These are phyloP conservation scores for baker's yeast (Saccharomyces cerevisiae) DNA, from an alignment of 805 yeast species.

Conservation along the genomic window DNA sequence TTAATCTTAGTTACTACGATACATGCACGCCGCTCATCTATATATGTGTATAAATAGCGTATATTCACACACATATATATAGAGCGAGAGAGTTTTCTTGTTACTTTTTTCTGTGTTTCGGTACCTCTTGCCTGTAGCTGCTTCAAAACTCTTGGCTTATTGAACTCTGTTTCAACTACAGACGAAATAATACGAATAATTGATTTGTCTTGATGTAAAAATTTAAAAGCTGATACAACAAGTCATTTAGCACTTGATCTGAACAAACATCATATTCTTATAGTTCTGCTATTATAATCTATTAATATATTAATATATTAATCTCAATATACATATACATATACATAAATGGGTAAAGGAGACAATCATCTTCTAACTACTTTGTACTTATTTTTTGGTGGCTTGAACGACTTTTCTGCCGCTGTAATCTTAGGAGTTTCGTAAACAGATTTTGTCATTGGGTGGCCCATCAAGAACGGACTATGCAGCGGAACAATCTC, in stretches of 20 bases:
- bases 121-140: neutral
- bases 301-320: no score
- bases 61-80: neutral
- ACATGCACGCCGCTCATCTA: neutral
- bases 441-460: conserved; percentile 65
- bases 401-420: conserved; percentile 25
- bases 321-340: neutral
- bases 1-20: neutral
- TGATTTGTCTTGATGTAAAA: neutral
- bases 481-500: conserved; percentile 84
- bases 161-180: neutral
- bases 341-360: neutral
- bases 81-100: neutral
- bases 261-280: no score
- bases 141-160: neutral
- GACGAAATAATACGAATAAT: neutral
- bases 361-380: conserved; percentile 24
- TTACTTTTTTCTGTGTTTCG: neutral
- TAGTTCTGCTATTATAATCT: no score
- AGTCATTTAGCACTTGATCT: no score
- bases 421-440: conserved; percentile 43
- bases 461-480: conserved; percentile 71
- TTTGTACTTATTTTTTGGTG: conserved; percentile 28
- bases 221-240: neutral
- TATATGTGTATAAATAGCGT: neutral